A percentile compares a stretch with the other conserved stretches of the same genome.
Evolutionary conservation across 768 basidiomycete genomes (phyloP).

Genomic region (Ephemerocybe angulata): DNA sequence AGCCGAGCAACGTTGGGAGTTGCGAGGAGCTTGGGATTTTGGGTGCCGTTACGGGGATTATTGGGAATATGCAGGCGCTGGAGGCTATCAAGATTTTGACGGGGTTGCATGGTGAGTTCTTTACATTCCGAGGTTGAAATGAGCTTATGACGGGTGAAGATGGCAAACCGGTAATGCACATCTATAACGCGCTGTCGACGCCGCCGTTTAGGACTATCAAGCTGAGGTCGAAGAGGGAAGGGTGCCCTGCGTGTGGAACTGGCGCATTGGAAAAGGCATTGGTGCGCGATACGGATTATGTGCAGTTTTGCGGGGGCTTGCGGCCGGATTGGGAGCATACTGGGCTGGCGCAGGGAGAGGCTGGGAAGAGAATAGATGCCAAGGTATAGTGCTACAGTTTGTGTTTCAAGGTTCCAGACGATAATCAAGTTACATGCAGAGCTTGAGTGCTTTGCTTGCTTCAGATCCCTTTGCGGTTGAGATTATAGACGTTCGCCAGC

Average conservation of each 20-base stretch:
- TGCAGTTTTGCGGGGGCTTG: conserved; percentile 80
- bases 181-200: conserved; percentile 67
- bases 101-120: conserved; percentile 55
- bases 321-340: conserved; percentile 60
- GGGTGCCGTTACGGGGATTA: conserved; percentile 84
- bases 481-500: conserved; percentile 78
- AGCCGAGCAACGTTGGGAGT: conserved; percentile 57
- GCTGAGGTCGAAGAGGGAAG: conserved; percentile 64
- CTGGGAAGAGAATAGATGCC: conserved; percentile 40
- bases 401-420: neutral
- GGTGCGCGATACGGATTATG: conserved; percentile 55
- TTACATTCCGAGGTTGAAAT: neutral
- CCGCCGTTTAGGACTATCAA: conserved; percentile 82
- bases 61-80: conserved; percentile 86
- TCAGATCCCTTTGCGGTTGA: conserved; percentile 26
- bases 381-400: conserved; percentile 30
- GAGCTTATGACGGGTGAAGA: conserved; percentile 34
- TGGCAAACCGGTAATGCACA: conserved; percentile 56
- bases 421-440: neutral
- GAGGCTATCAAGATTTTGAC: conserved; percentile 80
- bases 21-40: conserved; percentile 90
- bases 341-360: conserved; percentile 44
- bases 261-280: conserved; percentile 10
- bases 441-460: conserved; percentile 1
- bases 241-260: conserved; percentile 73